Evolutionary conservation across 2,329 filamentous ascomycete species (phyloP), one percentile per base, ranked within the genome.

Genomic region (Alternaria sp.): DNA sequence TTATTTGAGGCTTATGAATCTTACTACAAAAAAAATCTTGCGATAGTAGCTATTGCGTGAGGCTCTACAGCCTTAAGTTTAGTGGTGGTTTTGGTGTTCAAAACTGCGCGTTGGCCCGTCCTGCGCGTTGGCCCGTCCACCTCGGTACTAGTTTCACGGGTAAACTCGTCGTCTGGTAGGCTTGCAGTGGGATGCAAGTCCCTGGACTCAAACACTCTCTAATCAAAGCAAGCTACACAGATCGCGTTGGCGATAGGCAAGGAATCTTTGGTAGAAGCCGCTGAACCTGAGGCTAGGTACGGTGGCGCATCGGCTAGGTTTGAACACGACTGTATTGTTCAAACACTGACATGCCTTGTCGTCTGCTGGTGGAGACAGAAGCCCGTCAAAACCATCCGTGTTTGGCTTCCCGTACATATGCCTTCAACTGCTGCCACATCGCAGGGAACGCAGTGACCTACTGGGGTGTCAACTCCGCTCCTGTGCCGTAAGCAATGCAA

Each of bases 401-500:
- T 65, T 60, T 65, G 54, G 61, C 50, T 41, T 56, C 44, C 58
- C 61, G 56, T 57, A 17, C 21, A 34, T 56, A 56, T 29, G 33
- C 48, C 29, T 41, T 45, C 26, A 34, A 41, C 49, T 34, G 50
- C 34, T 42, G 39, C 49, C 26, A n/a, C 5, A 37, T 48, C 48
- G 39, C 52, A 37, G 39, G 29, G 36, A 55, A 42, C 34, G 42
- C 42, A 24, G 26, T 58, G 44, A 46, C 49, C 54, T 53, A 55
- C 59, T 46, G 48, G 58, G 62, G 36, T 61, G 10, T 51, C 34
- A 31, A 39, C 48, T 61, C 41, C 58, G 40, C 42, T 64, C 58
- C 60, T 39, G 48, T 54, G 50, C 58, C 54, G 54, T 44, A 36
- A 53, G 61, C 61, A 62, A 68, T 68, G 65, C 67, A 53, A 53